phyloP scores from a whole-genome alignment of 1,284 basidiomycete species.

The Irpex lacteus region DNA sequence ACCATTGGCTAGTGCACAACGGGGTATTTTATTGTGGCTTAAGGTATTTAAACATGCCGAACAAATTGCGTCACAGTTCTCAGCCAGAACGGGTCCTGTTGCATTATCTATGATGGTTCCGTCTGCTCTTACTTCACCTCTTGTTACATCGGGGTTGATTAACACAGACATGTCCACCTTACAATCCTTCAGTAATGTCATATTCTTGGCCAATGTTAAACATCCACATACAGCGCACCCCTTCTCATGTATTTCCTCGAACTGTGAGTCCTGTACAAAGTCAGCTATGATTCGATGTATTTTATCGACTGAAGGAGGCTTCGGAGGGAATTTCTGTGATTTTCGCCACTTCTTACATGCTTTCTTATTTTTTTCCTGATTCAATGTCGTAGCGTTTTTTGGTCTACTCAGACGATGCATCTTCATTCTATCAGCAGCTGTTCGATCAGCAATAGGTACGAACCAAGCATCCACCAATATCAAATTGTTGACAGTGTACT shows the following conservation, averaged over 20 bases:
- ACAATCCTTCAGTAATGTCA: neutral
- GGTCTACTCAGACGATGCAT: too few species aligned
- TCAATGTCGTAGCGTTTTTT: neutral
- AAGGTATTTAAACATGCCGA: constrained; percentile 10
- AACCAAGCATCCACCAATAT: too few species aligned
- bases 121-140: neutral
- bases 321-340: neutral
- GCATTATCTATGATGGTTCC: neutral
- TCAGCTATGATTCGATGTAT: neutral
- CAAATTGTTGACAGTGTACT: too few species aligned
- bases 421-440: too few species aligned
- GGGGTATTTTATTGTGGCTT: constrained; percentile 19
- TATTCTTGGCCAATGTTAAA: neutral
- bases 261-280: neutral
- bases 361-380: neutral
- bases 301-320: neutral
- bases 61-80: constrained; percentile 5
- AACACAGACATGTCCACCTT: neutral
- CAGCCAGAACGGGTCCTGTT: constrained; percentile 6
- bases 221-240: constrained; percentile 14
- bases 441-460: too few species aligned
- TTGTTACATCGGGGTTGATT: neutral
- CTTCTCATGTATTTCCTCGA: constrained; percentile 7
- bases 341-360: neutral
- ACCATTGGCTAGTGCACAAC: constrained; percentile 32